Evolutionary conservation across 2,329 filamentous ascomycete genomes (phyloP), one percentile per base, ranked within the genome.

Genomic region (Colletotrichum caudatum): DNA sequence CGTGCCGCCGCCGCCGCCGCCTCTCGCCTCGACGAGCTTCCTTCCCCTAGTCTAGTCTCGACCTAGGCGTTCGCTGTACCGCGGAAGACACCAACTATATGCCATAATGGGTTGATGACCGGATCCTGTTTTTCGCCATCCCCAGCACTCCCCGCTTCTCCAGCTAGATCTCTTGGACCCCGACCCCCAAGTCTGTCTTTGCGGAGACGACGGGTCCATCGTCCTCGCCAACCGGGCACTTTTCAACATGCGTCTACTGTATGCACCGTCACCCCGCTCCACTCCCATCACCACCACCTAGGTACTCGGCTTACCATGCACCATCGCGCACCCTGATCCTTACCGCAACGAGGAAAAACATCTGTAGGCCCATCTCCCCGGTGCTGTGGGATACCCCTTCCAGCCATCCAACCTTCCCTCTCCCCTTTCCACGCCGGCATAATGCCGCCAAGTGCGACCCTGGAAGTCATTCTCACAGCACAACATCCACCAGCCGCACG

Each of bases 171-270:
- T 69, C 54, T 37, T 60, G 35, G 33, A 64, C 66, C 65, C 65
- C 60, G 69, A 64, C 61, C 69, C 65, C 65, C 54, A 48, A 72
- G 48, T 64, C 29, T 56, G 39, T 46, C 64, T 69, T n/a, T 72
- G 69, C 69, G 66, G 69, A 64, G 66, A 61, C 54, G 50, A 72
- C 65, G 59, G 60, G 54, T 61, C 69, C 44, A 35, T 50, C 46
- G 41, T 54, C 41, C 23, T 72, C 46, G 48, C 60, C 54, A 44
- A 44, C 69, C 66, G 53, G 53, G 39, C 62, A 26, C 48, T 72
- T 72, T 72, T 64, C 69, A 35, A 33, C 48, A 44, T 56, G 53
- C 39, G 37, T 39, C 48, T 29, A 33, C 46, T n/a, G 46, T 12
- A 20, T 48, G 46, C 46, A 23, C 46, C 23, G 48, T 60, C 37